These are phyloP conservation scores for Ogataea sp. DNA, from an alignment of 805 yeast species.

Conservation along the genomic window DNA sequence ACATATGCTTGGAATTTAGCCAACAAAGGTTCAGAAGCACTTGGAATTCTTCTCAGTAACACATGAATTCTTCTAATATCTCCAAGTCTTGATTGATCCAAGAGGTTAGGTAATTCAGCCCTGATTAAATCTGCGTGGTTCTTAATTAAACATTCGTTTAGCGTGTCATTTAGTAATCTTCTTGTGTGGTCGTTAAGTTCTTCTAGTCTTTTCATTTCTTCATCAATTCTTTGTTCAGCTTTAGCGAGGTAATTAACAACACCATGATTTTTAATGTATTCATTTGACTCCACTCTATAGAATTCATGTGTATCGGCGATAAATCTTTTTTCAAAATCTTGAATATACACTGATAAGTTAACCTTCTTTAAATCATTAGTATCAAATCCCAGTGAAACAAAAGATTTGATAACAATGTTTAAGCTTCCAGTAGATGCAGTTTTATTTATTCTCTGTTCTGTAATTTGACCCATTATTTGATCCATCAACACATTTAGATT, in stretches of 20 bases:
- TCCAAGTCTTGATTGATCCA: slow-evolving; percentile 62
- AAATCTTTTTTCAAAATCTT: slow-evolving; percentile 71
- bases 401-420: slow-evolving; percentile 71
- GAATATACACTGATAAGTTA: slow-evolving; percentile 73
- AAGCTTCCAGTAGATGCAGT: slow-evolving; percentile 59
- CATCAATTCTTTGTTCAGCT: slow-evolving; percentile 75
- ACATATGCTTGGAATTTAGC: slow-evolving; percentile 66
- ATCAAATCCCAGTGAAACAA: slow-evolving; percentile 87
- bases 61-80: slow-evolving; percentile 75
- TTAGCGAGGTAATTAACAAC: slow-evolving; percentile 87
- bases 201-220: slow-evolving; percentile 73
- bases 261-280: slow-evolving; percentile 62
- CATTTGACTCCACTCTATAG: slow-evolving; percentile 59
- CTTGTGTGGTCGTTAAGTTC: slow-evolving; percentile 82
- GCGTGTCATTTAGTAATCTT: slow-evolving; percentile 62
- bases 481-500: slow-evolving; percentile 51
- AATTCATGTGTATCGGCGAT: slow-evolving; percentile 59
- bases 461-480: slow-evolving; percentile 71
- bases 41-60: slow-evolving; percentile 69
- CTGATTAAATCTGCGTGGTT: slow-evolving; percentile 72
- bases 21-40: slow-evolving; percentile 73
- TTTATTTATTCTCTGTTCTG: slow-evolving; percentile 71
- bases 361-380: slow-evolving; percentile 81
- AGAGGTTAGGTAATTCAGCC: slow-evolving; percentile 64
- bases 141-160: slow-evolving; percentile 70